A percentile compares a stretch with the other conserved stretches of the same genome.
Conservation (phyloP, 768 basidiomycete species). For the Suillus hirtellus region DNA sequence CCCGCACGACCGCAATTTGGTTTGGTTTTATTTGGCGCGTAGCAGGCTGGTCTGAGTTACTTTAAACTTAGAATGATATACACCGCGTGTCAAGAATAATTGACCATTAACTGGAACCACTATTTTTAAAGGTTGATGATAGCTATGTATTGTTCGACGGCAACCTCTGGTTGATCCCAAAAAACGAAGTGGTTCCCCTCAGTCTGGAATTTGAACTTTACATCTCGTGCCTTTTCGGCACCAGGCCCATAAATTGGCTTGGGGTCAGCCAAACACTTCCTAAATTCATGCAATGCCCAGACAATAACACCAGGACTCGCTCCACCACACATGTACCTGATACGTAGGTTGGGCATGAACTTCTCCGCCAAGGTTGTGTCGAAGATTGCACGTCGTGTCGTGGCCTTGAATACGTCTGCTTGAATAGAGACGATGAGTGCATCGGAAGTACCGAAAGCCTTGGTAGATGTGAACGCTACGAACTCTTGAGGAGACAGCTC, state of each 20-base stretch:
- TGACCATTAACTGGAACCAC: background rate
- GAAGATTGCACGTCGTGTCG: constrained; percentile 13
- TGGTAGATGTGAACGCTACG: constrained; percentile 5
- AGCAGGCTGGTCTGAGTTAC: background rate
- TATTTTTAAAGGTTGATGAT: background rate
- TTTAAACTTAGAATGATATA: no score
- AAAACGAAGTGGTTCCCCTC: background rate
- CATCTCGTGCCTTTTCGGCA: background rate
- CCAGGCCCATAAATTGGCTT: background rate
- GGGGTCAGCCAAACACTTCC: constrained; percentile 1
- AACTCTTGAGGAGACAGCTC: constrained; percentile 8
- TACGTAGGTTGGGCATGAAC: constrained; percentile 7
- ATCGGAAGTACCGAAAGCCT: constrained; percentile 8
- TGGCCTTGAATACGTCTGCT: background rate
- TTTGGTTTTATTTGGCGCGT: constrained; percentile 8
- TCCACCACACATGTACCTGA: constrained; percentile 11
- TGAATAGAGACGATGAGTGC: background rate
- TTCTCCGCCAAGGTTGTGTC: constrained; percentile 8
- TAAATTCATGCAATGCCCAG: constrained; percentile 4
- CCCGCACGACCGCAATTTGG: constrained; percentile 2
- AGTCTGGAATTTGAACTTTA: background rate
- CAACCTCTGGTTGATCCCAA: background rate
- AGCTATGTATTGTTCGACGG: background rate
- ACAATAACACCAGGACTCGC: constrained; percentile 3
- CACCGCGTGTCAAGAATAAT: background rate